phyloP scores from a whole-genome alignment of 306 rosid genomes.

The Crotalaria pallida region DNA sequence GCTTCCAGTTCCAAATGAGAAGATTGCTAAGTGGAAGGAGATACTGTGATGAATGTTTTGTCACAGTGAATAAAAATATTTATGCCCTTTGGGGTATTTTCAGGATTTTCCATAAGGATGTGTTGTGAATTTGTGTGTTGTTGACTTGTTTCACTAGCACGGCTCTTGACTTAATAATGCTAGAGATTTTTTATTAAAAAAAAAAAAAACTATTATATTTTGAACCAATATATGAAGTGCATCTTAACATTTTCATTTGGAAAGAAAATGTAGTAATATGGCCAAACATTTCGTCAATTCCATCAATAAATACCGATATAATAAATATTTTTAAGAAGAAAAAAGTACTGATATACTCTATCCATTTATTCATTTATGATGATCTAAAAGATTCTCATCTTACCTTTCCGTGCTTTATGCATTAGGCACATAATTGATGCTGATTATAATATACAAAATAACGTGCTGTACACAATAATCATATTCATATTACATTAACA shows the following conservation, averaged over 20 bases:
- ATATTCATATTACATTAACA: background rate
- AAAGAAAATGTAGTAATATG: background rate
- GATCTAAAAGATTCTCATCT: background rate
- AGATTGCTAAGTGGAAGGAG: no score
- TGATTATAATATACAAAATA: slow-evolving; percentile 8
- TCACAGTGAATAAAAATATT: no score
- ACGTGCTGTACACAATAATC: slow-evolving; percentile 12
- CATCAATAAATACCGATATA: background rate
- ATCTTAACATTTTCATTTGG: background rate
- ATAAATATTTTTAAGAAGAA: background rate
- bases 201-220: background rate
- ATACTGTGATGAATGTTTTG: no score
- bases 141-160: no score
- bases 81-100: no score
- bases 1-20: no score
- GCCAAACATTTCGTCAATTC: background rate
- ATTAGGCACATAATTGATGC: background rate
- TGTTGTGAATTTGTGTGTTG: background rate
- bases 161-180: no score
- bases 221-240: background rate
- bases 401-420: background rate
- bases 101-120: no score
- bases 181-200: no score
- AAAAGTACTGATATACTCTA: background rate
- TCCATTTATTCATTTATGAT: background rate